Evolutionary conservation across 202 grass and related monocot genomes (phyloP).

Genomic region (Miscanthus sacchariflorus): DNA sequence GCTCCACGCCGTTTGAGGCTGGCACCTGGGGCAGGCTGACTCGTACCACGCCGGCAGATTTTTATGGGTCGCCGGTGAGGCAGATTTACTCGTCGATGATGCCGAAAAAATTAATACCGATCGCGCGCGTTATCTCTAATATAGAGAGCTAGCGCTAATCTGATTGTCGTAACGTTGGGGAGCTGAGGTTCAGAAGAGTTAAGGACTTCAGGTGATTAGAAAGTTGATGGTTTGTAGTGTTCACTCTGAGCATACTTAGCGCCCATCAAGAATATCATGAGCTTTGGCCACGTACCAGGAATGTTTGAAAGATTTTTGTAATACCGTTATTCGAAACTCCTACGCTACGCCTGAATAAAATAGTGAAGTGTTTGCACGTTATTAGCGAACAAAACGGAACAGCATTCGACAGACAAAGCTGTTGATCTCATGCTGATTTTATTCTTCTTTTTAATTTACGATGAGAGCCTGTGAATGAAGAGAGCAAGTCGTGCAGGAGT

Average conservation of each 20-base stretch:
- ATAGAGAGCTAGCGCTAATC: not conserved
- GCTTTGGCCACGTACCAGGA: not conserved
- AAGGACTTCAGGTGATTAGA: not conserved
- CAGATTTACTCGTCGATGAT: conserved; percentile 46
- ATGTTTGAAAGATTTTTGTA: not conserved
- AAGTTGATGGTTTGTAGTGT: not conserved
- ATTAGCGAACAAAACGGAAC: not conserved
- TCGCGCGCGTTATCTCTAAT: not conserved
- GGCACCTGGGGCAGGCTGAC: conserved; percentile 24
- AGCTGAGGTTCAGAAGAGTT: not conserved
- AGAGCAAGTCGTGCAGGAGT: not conserved
- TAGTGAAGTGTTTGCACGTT: not conserved
- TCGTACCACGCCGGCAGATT: conserved; percentile 1
- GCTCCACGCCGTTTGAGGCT: conserved; percentile 10
- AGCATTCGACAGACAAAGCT: not conserved
- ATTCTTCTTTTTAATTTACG: not conserved
- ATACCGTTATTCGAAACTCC: not conserved
- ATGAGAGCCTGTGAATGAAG: not conserved
- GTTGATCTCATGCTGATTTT: not conserved
- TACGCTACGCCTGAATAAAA: conserved; percentile 4
- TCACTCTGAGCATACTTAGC: not conserved
- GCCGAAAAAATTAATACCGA: conserved; percentile 22
- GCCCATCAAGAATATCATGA: not conserved
- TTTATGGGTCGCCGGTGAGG: not conserved
- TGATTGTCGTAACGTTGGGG: not conserved